Conservation (phyloP, 306 rosid genomes). For the Cicer pinnatifidum region DNA sequence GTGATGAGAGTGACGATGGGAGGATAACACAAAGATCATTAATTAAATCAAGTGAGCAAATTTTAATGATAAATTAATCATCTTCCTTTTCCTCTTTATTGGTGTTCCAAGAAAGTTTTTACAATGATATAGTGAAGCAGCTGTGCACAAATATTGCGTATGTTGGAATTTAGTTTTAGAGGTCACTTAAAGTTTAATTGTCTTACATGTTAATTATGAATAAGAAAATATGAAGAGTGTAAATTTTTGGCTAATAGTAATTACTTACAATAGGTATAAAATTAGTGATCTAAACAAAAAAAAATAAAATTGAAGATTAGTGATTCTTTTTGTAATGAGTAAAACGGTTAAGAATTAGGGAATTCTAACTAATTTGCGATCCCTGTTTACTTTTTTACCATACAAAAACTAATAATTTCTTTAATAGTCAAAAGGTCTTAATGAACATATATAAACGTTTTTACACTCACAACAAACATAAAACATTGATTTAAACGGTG, state of each 20-base stretch:
- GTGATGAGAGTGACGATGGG: constrained; percentile 33
- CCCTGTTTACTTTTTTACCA: no score
- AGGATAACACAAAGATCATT: constrained; percentile 23
- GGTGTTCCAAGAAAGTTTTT: constrained; percentile 29
- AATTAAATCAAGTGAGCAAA: background rate
- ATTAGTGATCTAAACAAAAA: background rate
- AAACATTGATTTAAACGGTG: no score
- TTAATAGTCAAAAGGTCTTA: no score
- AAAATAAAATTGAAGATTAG: background rate
- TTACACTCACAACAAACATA: no score
- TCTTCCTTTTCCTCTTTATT: constrained; percentile 20
- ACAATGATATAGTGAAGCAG: constrained; percentile 10
- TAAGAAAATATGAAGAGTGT: background rate
- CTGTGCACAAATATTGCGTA: background rate
- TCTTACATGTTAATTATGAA: background rate
- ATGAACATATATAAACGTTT: no score
- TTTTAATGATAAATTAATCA: constrained; percentile 18
- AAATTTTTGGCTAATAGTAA: background rate
- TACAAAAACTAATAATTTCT: no score
- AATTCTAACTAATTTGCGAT: no score
- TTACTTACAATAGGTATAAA: background rate
- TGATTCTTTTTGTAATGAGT: no score
- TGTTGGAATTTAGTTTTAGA: background rate
- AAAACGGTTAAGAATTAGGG: no score
- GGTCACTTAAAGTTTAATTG: constrained; percentile 5